Conservation (phyloP, 2,329 filamentous ascomycete species). For the Monosporascus ibericus region DNA sequence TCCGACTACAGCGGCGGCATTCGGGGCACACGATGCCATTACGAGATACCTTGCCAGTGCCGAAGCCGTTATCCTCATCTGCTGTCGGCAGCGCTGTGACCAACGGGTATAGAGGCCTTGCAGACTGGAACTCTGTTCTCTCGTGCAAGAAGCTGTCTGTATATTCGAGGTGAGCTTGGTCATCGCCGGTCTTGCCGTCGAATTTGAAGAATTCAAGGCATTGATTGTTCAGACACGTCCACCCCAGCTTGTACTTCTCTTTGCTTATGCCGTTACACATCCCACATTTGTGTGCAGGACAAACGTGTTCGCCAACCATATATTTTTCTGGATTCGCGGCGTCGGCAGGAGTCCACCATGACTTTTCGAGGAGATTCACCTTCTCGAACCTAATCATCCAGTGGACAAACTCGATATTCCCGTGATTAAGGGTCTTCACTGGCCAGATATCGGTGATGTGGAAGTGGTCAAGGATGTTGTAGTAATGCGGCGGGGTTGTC, state of each 20-base stretch:
- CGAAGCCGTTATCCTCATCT: slow-evolving; percentile 25
- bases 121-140: slow-evolving; percentile 36
- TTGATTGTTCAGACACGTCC: slow-evolving; percentile 20
- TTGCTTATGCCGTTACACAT: slow-evolving; percentile 34
- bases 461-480: slow-evolving; percentile 64
- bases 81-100: slow-evolving; percentile 27
- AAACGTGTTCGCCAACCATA: slow-evolving; percentile 25
- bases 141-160: slow-evolving; percentile 51
- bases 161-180: slow-evolving; percentile 38
- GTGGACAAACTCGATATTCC: slow-evolving; percentile 22
- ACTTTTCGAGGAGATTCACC: slow-evolving; percentile 40
- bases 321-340: slow-evolving; percentile 17
- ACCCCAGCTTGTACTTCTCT: slow-evolving; percentile 26
- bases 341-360: slow-evolving; percentile 51
- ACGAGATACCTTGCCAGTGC: slow-evolving; percentile 47
- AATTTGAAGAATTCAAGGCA: slow-evolving; percentile 48
- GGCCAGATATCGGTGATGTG: slow-evolving; percentile 63
- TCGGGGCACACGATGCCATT: slow-evolving; percentile 60
- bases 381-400: slow-evolving; percentile 63
- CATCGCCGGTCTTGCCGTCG: slow-evolving; percentile 15
- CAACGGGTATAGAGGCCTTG: slow-evolving; percentile 28
- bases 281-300: slow-evolving; percentile 27
- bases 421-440: slow-evolving; percentile 41
- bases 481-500: slow-evolving; percentile 48
- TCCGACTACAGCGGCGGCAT: slow-evolving; percentile 56